Evolutionary conservation across 1,139 yeast genomes (phyloP).

Genomic region (Candida sojae): DNA sequence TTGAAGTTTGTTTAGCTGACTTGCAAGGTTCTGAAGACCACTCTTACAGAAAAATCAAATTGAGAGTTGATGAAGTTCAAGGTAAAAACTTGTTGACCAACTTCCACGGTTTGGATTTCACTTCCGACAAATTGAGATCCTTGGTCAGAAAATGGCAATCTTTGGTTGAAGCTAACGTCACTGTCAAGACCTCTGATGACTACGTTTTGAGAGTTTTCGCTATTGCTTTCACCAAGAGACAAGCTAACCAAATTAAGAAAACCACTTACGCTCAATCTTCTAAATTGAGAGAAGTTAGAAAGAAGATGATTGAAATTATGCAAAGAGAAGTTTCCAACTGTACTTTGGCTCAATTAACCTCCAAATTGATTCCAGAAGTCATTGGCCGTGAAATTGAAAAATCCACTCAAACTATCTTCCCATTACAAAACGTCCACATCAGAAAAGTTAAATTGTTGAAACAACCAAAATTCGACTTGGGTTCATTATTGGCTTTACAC

Average conservation of each 20-base stretch:
- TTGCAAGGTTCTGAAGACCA: constrained; percentile 56
- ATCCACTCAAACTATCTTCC: constrained; percentile 52
- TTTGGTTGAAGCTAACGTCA: constrained; percentile 53
- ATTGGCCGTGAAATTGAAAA: constrained; percentile 56
- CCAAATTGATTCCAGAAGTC: constrained; percentile 54
- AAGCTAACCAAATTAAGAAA: constrained; percentile 52
- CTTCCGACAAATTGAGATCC: constrained; percentile 52
- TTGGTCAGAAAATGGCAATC: constrained; percentile 58
- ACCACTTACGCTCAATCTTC: constrained; percentile 54
- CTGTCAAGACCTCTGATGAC: constrained; percentile 54
- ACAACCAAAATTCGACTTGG: constrained; percentile 56
- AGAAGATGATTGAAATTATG: constrained; percentile 53
- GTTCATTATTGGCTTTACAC: constrained; percentile 52
- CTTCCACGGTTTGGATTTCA: constrained; percentile 55
- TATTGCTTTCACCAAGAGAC: constrained; percentile 57
- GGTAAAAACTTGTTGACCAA: constrained; percentile 57
- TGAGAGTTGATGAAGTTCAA: constrained; percentile 57
- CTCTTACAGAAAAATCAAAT: constrained; percentile 52
- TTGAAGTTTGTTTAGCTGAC: constrained; percentile 52
- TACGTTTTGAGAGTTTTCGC: constrained; percentile 52
- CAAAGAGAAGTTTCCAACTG: constrained; percentile 54
- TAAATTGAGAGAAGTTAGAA: constrained; percentile 53
- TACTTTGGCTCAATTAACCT: constrained; percentile 52
- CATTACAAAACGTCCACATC: constrained; percentile 54
- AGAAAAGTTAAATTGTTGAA: constrained; percentile 55